A percentile compares a stretch with the other conserved stretches of the same genome.
Conservation (phyloP, 2,329 filamentous ascomycete genomes). For the Pseudopithomyces maydicus region DNA sequence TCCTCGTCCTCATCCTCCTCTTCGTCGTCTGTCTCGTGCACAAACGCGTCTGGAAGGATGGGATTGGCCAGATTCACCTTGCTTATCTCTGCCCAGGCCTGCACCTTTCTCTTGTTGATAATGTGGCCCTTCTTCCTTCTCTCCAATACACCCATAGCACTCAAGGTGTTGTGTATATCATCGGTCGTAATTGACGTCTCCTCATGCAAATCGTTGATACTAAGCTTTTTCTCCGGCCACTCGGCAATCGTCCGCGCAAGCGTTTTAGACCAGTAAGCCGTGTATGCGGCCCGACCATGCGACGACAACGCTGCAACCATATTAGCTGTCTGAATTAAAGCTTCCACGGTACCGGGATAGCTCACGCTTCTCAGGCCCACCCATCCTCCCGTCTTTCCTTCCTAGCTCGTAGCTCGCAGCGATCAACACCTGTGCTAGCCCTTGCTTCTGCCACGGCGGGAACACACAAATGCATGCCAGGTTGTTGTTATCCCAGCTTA, state of each 20-base stretch:
- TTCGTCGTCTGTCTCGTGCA: slow-evolving; percentile 63
- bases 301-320: slow-evolving; percentile 69
- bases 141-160: slow-evolving; percentile 77
- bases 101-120: slow-evolving; percentile 64
- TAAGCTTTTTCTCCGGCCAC: slow-evolving; percentile 51
- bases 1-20: slow-evolving; percentile 22
- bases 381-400: slow-evolving; percentile 78
- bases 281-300: slow-evolving; percentile 81
- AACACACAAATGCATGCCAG: slow-evolving; percentile 95
- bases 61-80: slow-evolving; percentile 66
- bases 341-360: background rate
- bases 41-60: slow-evolving; percentile 77
- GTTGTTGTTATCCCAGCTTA: slow-evolving; percentile 99
- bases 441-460: slow-evolving; percentile 91
- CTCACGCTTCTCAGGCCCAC: slow-evolving; percentile 84
- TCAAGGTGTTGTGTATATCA: slow-evolving; percentile 78
- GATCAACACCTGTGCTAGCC: slow-evolving; percentile 87
- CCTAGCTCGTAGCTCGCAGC: slow-evolving; percentile 93
- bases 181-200: slow-evolving; percentile 84
- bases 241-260: slow-evolving; percentile 70
- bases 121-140: slow-evolving; percentile 57
- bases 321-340: background rate
- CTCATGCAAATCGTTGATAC: slow-evolving; percentile 74
- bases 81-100: slow-evolving; percentile 69
- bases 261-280: slow-evolving; percentile 83